phyloP scores from a whole-genome alignment of 2,329 filamentous ascomycete species.

The Grosmannia clavigera region DNA sequence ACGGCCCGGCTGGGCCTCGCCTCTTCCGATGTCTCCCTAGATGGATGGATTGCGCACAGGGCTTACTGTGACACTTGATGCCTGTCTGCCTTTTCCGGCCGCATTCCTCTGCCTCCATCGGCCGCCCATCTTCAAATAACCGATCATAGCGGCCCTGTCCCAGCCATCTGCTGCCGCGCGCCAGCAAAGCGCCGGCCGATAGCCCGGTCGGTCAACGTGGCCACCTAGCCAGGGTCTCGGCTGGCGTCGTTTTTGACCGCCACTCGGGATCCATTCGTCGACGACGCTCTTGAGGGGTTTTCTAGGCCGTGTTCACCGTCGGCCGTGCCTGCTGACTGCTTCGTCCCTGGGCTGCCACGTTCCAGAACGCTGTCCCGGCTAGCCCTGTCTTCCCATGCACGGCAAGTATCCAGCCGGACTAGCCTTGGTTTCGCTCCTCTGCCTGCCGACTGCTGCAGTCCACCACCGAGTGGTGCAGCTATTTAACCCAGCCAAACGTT shows the following conservation, averaged over 20 bases:
- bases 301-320: background rate
- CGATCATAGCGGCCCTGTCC: background rate
- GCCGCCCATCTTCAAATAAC: background rate
- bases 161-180: constrained; percentile 5
- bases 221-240: too few relatives aligned
- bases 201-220: background rate
- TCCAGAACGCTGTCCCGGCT: background rate
- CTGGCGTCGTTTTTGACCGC: background rate
- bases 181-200: constrained; percentile 1
- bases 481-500: background rate
- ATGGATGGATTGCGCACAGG: too few relatives aligned
- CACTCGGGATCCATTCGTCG: background rate
- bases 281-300: background rate
- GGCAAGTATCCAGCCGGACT: background rate
- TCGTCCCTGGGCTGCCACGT: background rate
- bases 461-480: background rate
- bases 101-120: too few relatives aligned
- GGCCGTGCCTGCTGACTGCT: background rate
- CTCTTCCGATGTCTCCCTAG: too few relatives aligned
- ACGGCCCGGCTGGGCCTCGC: background rate
- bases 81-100: too few relatives aligned
- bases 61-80: too few relatives aligned
- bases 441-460: background rate
- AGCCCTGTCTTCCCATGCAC: background rate
- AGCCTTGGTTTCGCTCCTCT: background rate